Conservation (phyloP, 2,329 filamentous ascomycete genomes). For the Cladophialophora carrionii region DNA sequence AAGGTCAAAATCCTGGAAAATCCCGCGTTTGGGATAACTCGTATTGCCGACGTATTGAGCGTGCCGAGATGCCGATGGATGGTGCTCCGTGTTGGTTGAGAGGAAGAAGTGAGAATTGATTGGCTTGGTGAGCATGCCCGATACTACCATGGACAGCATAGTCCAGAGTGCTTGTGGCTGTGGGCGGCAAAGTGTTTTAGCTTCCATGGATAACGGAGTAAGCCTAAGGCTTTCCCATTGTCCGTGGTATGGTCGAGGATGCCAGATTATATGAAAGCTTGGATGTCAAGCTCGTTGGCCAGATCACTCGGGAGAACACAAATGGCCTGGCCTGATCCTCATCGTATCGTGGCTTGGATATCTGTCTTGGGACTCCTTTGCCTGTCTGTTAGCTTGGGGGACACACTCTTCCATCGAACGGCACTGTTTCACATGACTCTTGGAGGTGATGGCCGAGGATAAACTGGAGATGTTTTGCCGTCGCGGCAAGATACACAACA, state of each 20-base stretch:
- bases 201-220: background rate
- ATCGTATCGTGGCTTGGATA: too few relatives aligned
- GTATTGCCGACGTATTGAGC: slow-evolving; percentile 4
- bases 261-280: background rate
- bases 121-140: background rate
- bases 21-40: background rate
- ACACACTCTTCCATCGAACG: too few relatives aligned
- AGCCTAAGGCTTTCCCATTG: background rate
- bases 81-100: background rate
- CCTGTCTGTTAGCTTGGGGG: too few relatives aligned
- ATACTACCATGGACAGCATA: too few relatives aligned
- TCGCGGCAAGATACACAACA: background rate
- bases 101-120: background rate
- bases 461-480: background rate
- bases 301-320: too few relatives aligned
- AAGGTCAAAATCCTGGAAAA: background rate
- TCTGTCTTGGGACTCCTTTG: too few relatives aligned
- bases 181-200: background rate
- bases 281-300: background rate
- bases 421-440: too few relatives aligned
- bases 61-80: background rate
- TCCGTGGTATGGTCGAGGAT: background rate
- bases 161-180: too few relatives aligned
- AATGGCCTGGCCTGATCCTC: too few relatives aligned
- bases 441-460: background rate